These are phyloP conservation scores for Xylariales sp. DNA, from an alignment of 2,329 filamentous ascomycete genomes.

Conservation along the genomic window DNA sequence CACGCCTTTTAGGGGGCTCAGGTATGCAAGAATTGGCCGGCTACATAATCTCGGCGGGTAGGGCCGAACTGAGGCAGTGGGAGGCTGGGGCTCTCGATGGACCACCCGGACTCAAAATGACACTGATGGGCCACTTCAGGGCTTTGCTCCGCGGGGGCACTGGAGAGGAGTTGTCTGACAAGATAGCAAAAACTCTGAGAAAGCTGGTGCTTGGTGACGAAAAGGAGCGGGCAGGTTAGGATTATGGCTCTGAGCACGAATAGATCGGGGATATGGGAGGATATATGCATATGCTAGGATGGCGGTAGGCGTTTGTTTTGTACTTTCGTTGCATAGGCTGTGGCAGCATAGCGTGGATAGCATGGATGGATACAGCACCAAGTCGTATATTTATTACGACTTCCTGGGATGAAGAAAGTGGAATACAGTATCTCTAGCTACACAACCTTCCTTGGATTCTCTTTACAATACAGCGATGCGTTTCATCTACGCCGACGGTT, in stretches of 20 bases:
- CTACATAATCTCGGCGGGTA: constrained; percentile 34
- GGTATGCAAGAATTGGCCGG: constrained; percentile 26
- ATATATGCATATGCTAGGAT: constrained; percentile 3
- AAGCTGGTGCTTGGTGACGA: constrained; percentile 18
- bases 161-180: neutral
- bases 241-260: neutral
- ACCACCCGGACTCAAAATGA: constrained; percentile 42
- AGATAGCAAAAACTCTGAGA: neutral
- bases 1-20: constrained; percentile 20
- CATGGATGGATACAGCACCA: neutral
- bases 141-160: neutral
- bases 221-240: neutral
- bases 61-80: constrained; percentile 42
- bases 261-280: neutral
- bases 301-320: neutral
- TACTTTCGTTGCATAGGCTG: neutral
- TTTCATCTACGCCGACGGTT: neutral
- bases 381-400: neutral
- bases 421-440: neutral
- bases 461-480: neutral
- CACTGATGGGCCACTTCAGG: constrained; percentile 36
- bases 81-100: constrained; percentile 39
- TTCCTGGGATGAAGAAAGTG: neutral
- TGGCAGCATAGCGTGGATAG: neutral
- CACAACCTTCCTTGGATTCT: neutral